These are phyloP conservation scores for Volvariella surrecta DNA, from an alignment of 1,284 basidiomycete species.

Conservation along the genomic window DNA sequence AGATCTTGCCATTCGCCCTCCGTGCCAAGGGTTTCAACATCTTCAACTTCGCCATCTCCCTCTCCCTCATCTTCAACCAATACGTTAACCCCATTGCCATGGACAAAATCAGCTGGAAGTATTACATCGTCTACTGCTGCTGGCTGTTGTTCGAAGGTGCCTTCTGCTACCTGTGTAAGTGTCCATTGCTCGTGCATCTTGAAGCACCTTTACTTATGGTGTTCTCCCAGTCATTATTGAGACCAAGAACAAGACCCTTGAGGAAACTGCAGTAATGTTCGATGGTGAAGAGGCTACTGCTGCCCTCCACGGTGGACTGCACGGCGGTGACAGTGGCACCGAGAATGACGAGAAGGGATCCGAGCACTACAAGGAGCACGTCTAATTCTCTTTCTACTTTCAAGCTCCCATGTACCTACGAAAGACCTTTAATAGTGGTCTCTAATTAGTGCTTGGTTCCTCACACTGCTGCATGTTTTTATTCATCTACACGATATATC, in stretches of 20 bases:
- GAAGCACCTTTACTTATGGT: constrained; percentile 7
- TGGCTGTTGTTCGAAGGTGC: constrained; percentile 58
- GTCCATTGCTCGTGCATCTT: constrained; percentile 1
- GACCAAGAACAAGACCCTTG: constrained; percentile 63
- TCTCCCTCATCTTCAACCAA: constrained; percentile 55
- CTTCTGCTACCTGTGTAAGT: constrained; percentile 52
- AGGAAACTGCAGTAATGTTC: constrained; percentile 70
- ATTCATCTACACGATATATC: too few species aligned
- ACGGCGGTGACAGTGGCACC: constrained; percentile 15
- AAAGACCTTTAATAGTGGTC: too few species aligned
- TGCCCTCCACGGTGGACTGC: constrained; percentile 23
- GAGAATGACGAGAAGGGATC: constrained; percentile 19
- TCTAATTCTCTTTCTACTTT: too few species aligned
- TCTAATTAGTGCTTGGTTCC: too few species aligned
- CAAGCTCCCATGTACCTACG: too few species aligned
- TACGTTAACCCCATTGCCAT: constrained; percentile 67
- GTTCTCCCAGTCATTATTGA: constrained; percentile 42
- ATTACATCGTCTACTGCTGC: constrained; percentile 60
- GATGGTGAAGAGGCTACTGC: constrained; percentile 49
- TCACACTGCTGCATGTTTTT: too few species aligned
- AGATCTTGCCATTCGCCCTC: constrained; percentile 48
- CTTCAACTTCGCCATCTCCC: constrained; percentile 41
- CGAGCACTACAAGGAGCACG: neutral
- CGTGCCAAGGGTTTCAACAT: constrained; percentile 56
- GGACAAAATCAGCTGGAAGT: constrained; percentile 52